These are phyloP conservation scores for Penicillium psychrofluorescens DNA, from an alignment of 495 filamentous ascomycete species.

Conservation along the genomic window DNA sequence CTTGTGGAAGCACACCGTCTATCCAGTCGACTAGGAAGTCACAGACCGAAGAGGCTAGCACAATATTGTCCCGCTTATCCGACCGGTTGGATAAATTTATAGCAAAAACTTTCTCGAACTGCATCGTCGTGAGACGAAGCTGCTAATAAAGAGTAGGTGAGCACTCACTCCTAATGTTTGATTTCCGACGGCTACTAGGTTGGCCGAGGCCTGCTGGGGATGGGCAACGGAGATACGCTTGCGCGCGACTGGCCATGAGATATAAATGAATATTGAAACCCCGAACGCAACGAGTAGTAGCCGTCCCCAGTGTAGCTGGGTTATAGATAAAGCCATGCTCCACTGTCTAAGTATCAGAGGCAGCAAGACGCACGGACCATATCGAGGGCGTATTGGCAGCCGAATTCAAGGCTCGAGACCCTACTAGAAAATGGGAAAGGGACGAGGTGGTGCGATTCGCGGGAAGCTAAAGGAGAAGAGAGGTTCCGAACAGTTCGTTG, in stretches of 20 bases:
- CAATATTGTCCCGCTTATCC: constrained; percentile 55
- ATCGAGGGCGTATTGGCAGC: not conserved
- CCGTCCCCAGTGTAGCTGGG: constrained; percentile 3
- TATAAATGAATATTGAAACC: not conserved
- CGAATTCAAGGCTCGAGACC: too few relatives aligned
- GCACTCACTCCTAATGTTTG: constrained; percentile 16
- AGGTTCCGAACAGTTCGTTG: too few relatives aligned
- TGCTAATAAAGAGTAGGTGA: not conserved
- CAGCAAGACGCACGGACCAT: not conserved
- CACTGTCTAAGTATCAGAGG: too few relatives aligned
- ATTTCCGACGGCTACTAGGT: constrained; percentile 10
- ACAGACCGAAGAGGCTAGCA: constrained; percentile 42
- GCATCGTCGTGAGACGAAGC: not conserved
- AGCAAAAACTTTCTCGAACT: constrained; percentile 55
- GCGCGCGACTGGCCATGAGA: constrained; percentile 3
- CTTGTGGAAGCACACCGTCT: constrained; percentile 28
- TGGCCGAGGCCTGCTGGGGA: not conserved
- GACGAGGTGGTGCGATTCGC: too few relatives aligned
- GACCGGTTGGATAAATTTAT: constrained; percentile 49
- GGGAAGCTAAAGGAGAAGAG: too few relatives aligned
- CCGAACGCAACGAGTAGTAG: not conserved
- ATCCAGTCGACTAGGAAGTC: constrained; percentile 45
- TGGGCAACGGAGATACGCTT: not conserved
- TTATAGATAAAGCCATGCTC: constrained; percentile 2
- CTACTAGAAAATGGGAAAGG: too few relatives aligned